These are phyloP conservation scores for Pseudocercospora ulei DNA, from an alignment of 2,329 filamentous ascomycete genomes.

Conservation along the genomic window DNA sequence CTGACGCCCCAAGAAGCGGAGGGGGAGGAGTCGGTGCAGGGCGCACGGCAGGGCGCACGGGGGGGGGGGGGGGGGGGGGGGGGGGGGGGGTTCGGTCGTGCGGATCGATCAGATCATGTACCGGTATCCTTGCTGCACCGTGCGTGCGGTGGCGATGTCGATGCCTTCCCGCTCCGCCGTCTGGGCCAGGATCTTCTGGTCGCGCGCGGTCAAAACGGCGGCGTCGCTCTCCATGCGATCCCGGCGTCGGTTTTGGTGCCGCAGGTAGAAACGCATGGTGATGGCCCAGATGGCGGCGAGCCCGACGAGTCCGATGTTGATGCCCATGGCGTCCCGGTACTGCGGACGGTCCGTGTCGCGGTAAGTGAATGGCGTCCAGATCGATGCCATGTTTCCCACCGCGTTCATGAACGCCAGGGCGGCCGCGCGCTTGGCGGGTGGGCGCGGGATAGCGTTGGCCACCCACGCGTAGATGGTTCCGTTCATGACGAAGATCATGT, in stretches of 20 bases:
- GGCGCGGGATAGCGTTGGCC: constrained; percentile 62
- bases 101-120: constrained; percentile 40
- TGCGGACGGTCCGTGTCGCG: constrained; percentile 22
- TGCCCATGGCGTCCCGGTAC: constrained; percentile 32
- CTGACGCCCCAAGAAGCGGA: too few species aligned
- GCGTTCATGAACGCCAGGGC: constrained; percentile 69
- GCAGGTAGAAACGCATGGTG: constrained; percentile 28
- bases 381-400: constrained; percentile 57
- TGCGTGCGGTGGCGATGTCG: constrained; percentile 42
- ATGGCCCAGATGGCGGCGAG: constrained; percentile 27
- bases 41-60: too few species aligned
- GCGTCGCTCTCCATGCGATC: constrained; percentile 45
- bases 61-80: too few species aligned
- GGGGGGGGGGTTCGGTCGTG: too few species aligned
- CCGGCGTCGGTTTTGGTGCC: constrained; percentile 44
- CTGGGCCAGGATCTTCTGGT: constrained; percentile 41
- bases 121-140: constrained; percentile 48
- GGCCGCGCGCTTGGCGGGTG: constrained; percentile 63
- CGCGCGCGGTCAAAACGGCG: constrained; percentile 40
- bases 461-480: constrained; percentile 59
- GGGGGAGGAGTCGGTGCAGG: too few species aligned
- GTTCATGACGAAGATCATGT: constrained; percentile 49
- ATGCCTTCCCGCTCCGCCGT: constrained; percentile 47
- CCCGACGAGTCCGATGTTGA: constrained; percentile 30
- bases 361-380: constrained; percentile 46